Conservation (phyloP, 495 filamentous ascomycete species). For the Pseudevernia furfuracea region DNA sequence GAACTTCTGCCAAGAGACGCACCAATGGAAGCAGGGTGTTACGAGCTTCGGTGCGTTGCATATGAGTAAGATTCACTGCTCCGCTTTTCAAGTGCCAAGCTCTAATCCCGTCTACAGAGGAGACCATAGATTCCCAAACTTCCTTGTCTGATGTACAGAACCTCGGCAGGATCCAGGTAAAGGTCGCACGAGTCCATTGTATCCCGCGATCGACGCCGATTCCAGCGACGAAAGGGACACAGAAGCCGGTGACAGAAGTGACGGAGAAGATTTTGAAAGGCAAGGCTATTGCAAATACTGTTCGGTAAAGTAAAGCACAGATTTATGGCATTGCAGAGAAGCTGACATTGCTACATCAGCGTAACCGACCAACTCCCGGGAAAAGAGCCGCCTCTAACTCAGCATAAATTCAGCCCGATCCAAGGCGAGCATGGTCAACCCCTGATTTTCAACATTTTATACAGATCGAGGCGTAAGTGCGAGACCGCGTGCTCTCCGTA, state of each 20-base stretch:
- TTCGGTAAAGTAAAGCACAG: no score
- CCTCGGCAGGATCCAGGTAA: constrained; percentile 9
- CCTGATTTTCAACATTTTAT: constrained; percentile 15
- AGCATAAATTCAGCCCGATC: neutral
- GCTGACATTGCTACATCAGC: neutral
- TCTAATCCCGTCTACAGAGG: neutral
- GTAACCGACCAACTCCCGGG: neutral
- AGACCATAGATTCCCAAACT: neutral
- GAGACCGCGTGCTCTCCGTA: no score
- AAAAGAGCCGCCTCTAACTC: neutral
- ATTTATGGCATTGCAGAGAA: no score
- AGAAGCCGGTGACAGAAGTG: constrained; percentile 8
- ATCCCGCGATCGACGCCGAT: neutral
- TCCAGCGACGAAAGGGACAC: neutral
- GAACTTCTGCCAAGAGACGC: neutral
- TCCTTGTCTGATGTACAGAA: neutral
- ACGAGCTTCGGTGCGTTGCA: constrained; percentile 14
- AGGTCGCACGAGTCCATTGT: neutral
- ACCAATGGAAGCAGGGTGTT: constrained; percentile 5
- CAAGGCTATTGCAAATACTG: constrained; percentile 19
- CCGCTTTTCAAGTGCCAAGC: no score
- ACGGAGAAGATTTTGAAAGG: constrained; percentile 24
- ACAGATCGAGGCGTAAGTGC: constrained; percentile 21
- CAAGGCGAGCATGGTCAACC: constrained; percentile 7
- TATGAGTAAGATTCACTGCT: constrained; percentile 3